A percentile compares a stretch with the other conserved stretches of the same genome.
Conservation (phyloP, 2,329 filamentous ascomycete species). For the Mollisia scopiformis region DNA sequence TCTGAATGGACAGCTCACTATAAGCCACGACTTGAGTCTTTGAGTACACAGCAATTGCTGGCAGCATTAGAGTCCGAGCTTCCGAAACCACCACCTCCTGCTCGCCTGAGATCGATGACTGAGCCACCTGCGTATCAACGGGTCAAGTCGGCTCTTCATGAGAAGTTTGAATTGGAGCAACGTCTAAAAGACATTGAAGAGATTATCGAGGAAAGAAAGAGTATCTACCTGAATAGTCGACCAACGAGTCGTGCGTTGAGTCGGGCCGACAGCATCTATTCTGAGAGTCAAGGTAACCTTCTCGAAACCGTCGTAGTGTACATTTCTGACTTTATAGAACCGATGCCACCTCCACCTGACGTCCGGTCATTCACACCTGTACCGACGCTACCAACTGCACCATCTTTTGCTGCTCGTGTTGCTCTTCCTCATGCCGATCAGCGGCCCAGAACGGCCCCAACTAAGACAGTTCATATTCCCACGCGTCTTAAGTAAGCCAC, state of each 20-base stretch:
- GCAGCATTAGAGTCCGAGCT: slow-evolving; percentile 28
- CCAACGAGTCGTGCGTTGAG: slow-evolving; percentile 32
- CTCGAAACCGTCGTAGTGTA: no score
- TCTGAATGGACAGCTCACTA: slow-evolving; percentile 29
- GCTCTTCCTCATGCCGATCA: slow-evolving; percentile 30
- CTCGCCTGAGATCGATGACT: slow-evolving; percentile 33
- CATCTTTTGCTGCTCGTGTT: slow-evolving; percentile 42
- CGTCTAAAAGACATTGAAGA: slow-evolving; percentile 63
- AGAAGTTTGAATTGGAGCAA: slow-evolving; percentile 56
- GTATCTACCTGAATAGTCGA: slow-evolving; percentile 49
- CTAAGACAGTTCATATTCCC: slow-evolving; percentile 40
- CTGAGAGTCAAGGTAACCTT: slow-evolving; percentile 28
- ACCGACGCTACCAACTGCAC: slow-evolving; percentile 47
- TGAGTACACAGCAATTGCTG: slow-evolving; percentile 31
- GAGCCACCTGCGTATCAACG: slow-evolving; percentile 35
- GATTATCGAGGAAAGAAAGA: slow-evolving; percentile 60
- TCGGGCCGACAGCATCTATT: slow-evolving; percentile 31
- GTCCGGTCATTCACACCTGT: slow-evolving; percentile 21
- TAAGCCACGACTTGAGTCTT: slow-evolving; percentile 25
- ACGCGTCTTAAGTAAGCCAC: slow-evolving; percentile 30
- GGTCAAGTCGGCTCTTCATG: slow-evolving; percentile 36
- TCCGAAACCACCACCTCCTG: slow-evolving; percentile 28
- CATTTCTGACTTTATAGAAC: slow-evolving; percentile 44
- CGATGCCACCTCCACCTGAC: slow-evolving; percentile 54
- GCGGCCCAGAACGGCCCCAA: slow-evolving; percentile 39